phyloP scores from a whole-genome alignment of 2,329 filamentous ascomycete genomes.

The Hypoxylon sp. region DNA sequence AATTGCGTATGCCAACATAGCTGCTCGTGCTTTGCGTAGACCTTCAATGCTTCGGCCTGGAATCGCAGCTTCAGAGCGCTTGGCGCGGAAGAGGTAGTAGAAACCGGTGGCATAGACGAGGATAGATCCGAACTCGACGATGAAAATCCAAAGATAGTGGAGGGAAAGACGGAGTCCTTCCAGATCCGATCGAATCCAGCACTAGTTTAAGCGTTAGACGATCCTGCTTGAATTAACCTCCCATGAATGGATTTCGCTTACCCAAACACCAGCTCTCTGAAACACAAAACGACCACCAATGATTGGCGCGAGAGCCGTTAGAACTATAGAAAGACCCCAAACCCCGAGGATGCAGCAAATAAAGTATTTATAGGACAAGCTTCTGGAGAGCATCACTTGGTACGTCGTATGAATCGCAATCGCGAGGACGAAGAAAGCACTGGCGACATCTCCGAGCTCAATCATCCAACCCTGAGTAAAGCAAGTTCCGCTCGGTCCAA shows the following conservation, averaged over 20 bases:
- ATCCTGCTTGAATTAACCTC: not conserved
- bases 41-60: conserved; percentile 42
- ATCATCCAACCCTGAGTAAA: conserved; percentile 70
- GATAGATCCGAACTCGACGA: conserved; percentile 67
- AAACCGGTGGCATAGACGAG: conserved; percentile 62
- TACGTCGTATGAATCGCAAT: conserved; percentile 70
- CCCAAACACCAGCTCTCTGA: conserved; percentile 67
- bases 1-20: conserved; percentile 67
- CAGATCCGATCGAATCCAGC: conserved; percentile 66
- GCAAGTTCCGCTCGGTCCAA: conserved; percentile 63
- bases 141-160: conserved; percentile 71
- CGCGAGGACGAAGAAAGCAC: conserved; percentile 67
- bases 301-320: conserved; percentile 62
- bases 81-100: conserved; percentile 50
- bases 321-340: conserved; percentile 62
- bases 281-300: conserved; percentile 62
- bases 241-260: conserved; percentile 46
- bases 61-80: conserved; percentile 34
- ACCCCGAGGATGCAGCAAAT: conserved; percentile 55
- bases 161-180: conserved; percentile 64
- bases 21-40: conserved; percentile 59
- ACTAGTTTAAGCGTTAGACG: conserved; percentile 54
- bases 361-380: conserved; percentile 60
- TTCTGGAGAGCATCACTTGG: conserved; percentile 63
- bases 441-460: conserved; percentile 67